A percentile compares a stretch with the other conserved stretches of the same genome.
These are phyloP conservation scores for Cenchrus americanus DNA, from an alignment of 176 grass and related monocot genomes.

Conservation along the genomic window DNA sequence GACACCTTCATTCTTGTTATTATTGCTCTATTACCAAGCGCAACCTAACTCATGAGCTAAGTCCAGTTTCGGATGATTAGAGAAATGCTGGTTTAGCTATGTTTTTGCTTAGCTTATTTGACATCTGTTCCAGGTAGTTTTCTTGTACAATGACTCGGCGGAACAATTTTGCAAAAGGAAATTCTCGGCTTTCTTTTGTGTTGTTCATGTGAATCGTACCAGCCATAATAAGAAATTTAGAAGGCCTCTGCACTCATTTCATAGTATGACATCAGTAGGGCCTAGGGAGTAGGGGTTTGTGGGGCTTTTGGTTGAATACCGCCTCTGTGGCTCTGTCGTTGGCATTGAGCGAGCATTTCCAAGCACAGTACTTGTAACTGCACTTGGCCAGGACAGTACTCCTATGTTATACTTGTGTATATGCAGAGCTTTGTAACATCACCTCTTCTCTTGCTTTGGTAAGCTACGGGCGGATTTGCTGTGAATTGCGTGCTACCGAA, in stretches of 20 bases:
- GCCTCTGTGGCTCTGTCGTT: constrained; percentile 13
- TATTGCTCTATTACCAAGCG: constrained; percentile 5
- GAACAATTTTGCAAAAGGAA: constrained; percentile 18
- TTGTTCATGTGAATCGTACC: constrained; percentile 6
- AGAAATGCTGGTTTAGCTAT: constrained; percentile 1
- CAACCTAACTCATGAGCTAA: not conserved
- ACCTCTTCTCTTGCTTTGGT: constrained; percentile 12
- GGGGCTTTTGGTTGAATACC: constrained; percentile 24
- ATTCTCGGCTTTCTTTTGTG: constrained; percentile 21
- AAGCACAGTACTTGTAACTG: constrained; percentile 20
- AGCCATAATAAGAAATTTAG: constrained; percentile 8
- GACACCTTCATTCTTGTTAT: constrained; percentile 20
- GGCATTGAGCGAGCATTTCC: constrained; percentile 35
- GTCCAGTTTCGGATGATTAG: not conserved
- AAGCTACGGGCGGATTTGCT: constrained; percentile 13
- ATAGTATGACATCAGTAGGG: constrained; percentile 20
- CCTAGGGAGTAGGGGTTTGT: constrained; percentile 1
- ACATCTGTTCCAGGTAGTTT: not conserved
- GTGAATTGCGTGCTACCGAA: constrained; percentile 8
- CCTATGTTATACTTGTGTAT: not conserved
- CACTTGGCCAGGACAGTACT: constrained; percentile 14
- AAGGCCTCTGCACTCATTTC: constrained; percentile 10
- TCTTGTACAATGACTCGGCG: not conserved
- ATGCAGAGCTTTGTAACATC: constrained; percentile 23
- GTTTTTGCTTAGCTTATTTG: not conserved